Evolutionary conservation across 1,284 basidiomycete species (phyloP).

Genomic region (Tilletiaria anomala): DNA sequence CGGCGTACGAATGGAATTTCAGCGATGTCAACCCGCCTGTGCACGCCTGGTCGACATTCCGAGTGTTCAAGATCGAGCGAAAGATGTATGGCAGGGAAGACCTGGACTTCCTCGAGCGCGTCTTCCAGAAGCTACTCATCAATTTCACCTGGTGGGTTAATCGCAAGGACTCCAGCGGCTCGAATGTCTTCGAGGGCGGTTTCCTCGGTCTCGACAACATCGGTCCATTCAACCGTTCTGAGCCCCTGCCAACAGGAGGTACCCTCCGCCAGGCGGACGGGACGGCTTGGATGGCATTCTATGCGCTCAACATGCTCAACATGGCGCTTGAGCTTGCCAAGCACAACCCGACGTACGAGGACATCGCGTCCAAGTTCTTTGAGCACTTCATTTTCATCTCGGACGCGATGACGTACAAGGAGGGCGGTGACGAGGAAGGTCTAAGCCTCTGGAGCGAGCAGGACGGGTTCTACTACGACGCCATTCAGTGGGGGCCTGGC

Average conservation of each 20-base stretch:
- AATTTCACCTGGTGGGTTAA: conserved; percentile 99
- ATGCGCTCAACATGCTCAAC: conserved; percentile 88
- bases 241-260: conserved; percentile 78
- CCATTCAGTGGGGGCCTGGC: conserved; percentile 63
- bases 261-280: conserved; percentile 84
- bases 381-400: conserved; percentile 47
- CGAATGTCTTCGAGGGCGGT: conserved; percentile 94
- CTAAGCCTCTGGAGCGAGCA: conserved; percentile 83
- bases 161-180: conserved; percentile 82
- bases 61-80: conserved; percentile 63
- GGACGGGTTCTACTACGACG: conserved; percentile 96
- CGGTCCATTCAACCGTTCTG: conserved; percentile 87
- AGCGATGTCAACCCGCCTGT: conserved; percentile 92
- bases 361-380: conserved; percentile 98
- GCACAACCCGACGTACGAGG: conserved; percentile 92
- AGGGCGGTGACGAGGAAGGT: conserved; percentile 49
- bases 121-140: conserved; percentile 90
- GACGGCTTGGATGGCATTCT: conserved; percentile 99
- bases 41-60: conserved; percentile 62
- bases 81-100: conserved; percentile 85
- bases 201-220: conserved; percentile 98
- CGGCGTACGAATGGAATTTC: conserved; percentile 99
- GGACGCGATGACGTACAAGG: conserved; percentile 75
- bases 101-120: conserved; percentile 79
- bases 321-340: conserved; percentile 95